These are phyloP conservation scores for Mycena belliarum DNA, from an alignment of 768 basidiomycete species.

Conservation along the genomic window DNA sequence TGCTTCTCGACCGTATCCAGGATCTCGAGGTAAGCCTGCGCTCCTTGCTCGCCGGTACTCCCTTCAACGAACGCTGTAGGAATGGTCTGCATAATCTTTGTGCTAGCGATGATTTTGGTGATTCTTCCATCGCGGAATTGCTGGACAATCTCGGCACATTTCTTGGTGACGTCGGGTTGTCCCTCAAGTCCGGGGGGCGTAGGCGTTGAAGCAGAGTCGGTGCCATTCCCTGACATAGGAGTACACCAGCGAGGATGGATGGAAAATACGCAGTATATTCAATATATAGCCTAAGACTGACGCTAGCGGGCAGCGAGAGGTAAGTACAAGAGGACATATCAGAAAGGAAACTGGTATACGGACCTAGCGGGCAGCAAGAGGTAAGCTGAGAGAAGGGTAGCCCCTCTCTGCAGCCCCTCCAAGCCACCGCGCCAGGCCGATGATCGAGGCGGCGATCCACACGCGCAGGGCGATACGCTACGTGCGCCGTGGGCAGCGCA, in stretches of 20 bases:
- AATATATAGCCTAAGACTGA: neutral
- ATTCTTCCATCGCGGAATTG: neutral
- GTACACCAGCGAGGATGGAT: neutral
- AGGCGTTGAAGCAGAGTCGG: neutral
- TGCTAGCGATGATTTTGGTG: neutral
- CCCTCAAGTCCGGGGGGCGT: neutral
- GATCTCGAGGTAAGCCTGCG: neutral
- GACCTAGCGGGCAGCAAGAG: too few relatives aligned
- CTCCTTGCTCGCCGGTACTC: neutral
- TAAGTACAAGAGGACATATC: too few relatives aligned
- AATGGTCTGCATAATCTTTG: neutral
- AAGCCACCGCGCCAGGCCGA: too few relatives aligned
- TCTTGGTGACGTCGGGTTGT: neutral
- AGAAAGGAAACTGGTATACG: too few relatives aligned
- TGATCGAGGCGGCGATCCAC: neutral
- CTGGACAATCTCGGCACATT: neutral
- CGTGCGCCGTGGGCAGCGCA: neutral
- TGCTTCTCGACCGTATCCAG: neutral
- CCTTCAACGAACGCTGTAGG: neutral
- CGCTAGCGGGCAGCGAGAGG: too few relatives aligned
- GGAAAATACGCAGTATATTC: neutral
- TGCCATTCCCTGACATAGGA: conserved; percentile 4
- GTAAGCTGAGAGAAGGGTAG: too few relatives aligned
- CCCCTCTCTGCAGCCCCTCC: too few relatives aligned
- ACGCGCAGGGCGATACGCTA: neutral